phyloP scores from a whole-genome alignment of 73 alveolate species.

The Paramecium octaurelia region DNA sequence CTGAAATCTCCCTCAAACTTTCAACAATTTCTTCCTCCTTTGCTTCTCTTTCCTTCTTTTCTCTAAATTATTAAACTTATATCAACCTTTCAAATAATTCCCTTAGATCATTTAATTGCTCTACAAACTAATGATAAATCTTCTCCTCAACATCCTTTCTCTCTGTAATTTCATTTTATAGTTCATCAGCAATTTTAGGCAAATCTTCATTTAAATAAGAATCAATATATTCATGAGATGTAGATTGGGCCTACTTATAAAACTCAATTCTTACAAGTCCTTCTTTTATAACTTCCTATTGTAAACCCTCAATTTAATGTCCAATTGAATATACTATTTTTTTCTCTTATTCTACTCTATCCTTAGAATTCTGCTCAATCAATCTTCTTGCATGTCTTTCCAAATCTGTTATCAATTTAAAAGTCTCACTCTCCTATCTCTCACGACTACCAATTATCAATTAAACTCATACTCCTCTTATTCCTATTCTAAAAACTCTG shows the following conservation, averaged over 20 bases:
- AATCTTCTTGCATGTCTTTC: slow-evolving; percentile 62
- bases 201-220: slow-evolving; percentile 60
- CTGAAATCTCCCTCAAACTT: slow-evolving; percentile 55
- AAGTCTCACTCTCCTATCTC: slow-evolving; percentile 39
- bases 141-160: slow-evolving; percentile 63
- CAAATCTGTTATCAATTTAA: slow-evolving; percentile 37
- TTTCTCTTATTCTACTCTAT: slow-evolving; percentile 58
- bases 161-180: slow-evolving; percentile 50
- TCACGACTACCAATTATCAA: not conserved
- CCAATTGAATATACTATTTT: slow-evolving; percentile 55
- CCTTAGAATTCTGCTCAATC: slow-evolving; percentile 52
- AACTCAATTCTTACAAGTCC: not conserved
- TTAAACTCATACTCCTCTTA: not conserved
- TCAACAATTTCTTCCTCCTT: slow-evolving; percentile 60
- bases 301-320: slow-evolving; percentile 27
- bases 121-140: slow-evolving; percentile 52
- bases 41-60: slow-evolving; percentile 62
- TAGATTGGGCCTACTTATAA: slow-evolving; percentile 42
- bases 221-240: slow-evolving; percentile 61
- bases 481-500: slow-evolving; percentile 26
- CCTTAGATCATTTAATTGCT: slow-evolving; percentile 42
- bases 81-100: slow-evolving; percentile 54
- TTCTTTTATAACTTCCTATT: slow-evolving; percentile 38
- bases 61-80: not conserved
- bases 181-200: slow-evolving; percentile 58